These are phyloP conservation scores for Elsinoe australis DNA, from an alignment of 2,329 filamentous ascomycete species.

Conservation along the genomic window DNA sequence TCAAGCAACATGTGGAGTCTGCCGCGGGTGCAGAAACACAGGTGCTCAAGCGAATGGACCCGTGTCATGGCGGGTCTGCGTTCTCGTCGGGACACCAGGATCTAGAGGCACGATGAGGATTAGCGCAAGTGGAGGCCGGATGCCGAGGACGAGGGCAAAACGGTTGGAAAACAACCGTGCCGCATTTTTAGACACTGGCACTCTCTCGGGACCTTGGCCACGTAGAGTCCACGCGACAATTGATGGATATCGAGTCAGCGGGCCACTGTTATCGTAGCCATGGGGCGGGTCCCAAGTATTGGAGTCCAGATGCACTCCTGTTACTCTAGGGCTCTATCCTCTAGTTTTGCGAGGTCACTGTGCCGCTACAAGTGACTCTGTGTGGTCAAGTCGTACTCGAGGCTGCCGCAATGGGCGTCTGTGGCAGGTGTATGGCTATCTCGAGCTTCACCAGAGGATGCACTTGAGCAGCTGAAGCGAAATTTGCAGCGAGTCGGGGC, in stretches of 20 bases:
- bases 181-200: not conserved
- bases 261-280: no score
- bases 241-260: constrained; percentile 1
- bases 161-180: not conserved
- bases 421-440: not conserved
- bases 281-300: no score
- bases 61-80: no score
- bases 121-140: constrained; percentile 5
- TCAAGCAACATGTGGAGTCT: no score
- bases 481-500: constrained; percentile 3
- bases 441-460: constrained; percentile 13
- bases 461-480: constrained; percentile 15
- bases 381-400: no score
- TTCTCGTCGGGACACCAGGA: not conserved
- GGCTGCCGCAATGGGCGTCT: not conserved
- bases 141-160: constrained; percentile 1
- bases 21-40: no score
- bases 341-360: not conserved
- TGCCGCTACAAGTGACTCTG: no score
- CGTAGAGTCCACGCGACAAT: constrained; percentile 9
- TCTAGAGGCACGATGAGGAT: constrained; percentile 1
- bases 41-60: no score
- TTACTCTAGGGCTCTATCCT: no score
- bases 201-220: no score
- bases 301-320: constrained; percentile 3